Base-by-base conservation (phyloP, 2,329 filamentous ascomycete genomes). In the Colletotrichum orchidophilum region DNA sequence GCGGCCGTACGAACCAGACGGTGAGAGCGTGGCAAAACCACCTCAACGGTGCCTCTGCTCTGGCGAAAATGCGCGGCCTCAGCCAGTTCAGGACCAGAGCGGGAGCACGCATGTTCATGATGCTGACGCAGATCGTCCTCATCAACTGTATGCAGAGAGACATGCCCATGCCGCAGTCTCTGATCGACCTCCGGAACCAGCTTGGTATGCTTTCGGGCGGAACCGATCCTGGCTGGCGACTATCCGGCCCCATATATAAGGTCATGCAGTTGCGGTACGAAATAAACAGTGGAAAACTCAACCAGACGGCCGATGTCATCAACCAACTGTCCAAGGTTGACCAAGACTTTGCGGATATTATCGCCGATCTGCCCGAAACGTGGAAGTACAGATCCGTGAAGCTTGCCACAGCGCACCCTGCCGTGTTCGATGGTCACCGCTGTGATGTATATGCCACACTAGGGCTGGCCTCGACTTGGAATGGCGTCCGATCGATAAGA, bases 1-100 rank as follows among this genome's bases (percentile, higher is more conserved):
- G 85, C 12, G 86, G 86, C 18, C 81, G 79, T 24, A 83, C 81
- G 7, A 78, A 81, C 8, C 81, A 83, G 63, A 87, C 86, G 0
- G 80, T 88, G 73, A 78, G 81, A 63, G 85, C 85, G 12, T 89
- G 87, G 84, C 83, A 86, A 68, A 80, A 87, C 63, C 87, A 89
- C 74, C 81, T 89, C 46, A 85, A 84, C 58, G 87, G 87, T 11
- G 87, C 87, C 2, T 84, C 84, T 3, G 82, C 83, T 5, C 79
- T 90, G 26, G 84, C 87, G 9, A 82, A 81, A 62, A 80, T 88
- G 73, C 83, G 87, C 60, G 87, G 87, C 21, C 75, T 79, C 11
- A 78, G 78, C 3, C 86, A 87, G 70, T 85, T 89, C 73, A 77
- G 75, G 49, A 85, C 83, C 12, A 77, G 77, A 52, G 83, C 83